Percentiles rank a stretch among this genome's conserved stretches.
Conservation (phyloP, 371 early-diverging fungal species). For the Apophysomyces trapeziformis region DNA sequence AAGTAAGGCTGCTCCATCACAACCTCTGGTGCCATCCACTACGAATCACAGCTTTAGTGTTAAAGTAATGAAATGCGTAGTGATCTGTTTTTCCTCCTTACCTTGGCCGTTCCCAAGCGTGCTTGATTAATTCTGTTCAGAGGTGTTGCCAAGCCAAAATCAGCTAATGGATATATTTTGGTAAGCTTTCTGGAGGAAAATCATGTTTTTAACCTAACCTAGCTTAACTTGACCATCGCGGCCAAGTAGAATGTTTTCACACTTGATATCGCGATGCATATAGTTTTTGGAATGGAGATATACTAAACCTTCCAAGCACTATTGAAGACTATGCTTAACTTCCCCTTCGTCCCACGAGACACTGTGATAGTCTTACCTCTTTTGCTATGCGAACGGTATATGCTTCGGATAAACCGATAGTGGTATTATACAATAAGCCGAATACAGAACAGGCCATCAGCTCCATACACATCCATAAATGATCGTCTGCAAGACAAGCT, state of each 20-base stretch:
- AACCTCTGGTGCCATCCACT: conserved; percentile 63
- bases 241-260: conserved; percentile 52
- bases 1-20: conserved; percentile 45
- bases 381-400: conserved; percentile 44
- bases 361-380: conserved; percentile 28
- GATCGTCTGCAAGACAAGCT: conserved; percentile 47
- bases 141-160: conserved; percentile 55
- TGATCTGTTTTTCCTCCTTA: conserved; percentile 15
- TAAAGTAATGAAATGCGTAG: background rate
- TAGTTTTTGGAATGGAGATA: conserved; percentile 54
- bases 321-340: background rate
- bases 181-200: background rate
- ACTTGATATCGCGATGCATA: conserved; percentile 61
- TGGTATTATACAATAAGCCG: conserved; percentile 44
- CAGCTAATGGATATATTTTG: conserved; percentile 27
- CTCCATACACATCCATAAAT: conserved; percentile 60
- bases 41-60: background rate
- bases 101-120: conserved; percentile 52
- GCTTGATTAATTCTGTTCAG: conserved; percentile 36
- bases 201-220: conserved; percentile 24
- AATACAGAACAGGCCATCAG: conserved; percentile 57
- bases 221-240: conserved; percentile 54
- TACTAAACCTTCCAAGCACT: conserved; percentile 50
- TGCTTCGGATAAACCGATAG: conserved; percentile 46
- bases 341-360: no score